phyloP scores from a whole-genome alignment of 257 asterid species.

The Fraxinus cuspidata region DNA sequence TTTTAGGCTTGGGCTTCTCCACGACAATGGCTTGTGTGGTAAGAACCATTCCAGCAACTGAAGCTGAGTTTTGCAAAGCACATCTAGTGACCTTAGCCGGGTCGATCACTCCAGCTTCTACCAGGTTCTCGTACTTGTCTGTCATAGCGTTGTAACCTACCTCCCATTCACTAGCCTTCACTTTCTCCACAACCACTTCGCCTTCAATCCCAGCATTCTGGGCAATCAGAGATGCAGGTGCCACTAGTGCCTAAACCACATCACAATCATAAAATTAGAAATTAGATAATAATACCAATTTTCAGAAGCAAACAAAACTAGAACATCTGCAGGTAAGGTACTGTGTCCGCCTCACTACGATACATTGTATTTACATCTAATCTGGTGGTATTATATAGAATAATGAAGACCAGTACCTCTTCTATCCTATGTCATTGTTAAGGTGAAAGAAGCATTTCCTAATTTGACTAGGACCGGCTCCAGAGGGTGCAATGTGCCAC shows the following conservation, averaged over 20 bases:
- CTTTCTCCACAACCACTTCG: slow-evolving; percentile 91
- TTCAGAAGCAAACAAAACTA: background rate
- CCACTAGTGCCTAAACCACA: slow-evolving; percentile 64
- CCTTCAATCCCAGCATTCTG: slow-evolving; percentile 95
- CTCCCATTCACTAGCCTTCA: slow-evolving; percentile 75
- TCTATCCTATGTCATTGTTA: background rate
- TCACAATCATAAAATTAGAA: background rate
- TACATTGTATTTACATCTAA: background rate
- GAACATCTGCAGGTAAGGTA: background rate
- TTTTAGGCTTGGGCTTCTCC: slow-evolving; percentile 74
- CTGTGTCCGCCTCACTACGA: background rate
- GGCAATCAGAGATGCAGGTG: slow-evolving; percentile 88
- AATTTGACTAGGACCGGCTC: background rate
- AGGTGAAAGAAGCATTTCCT: background rate
- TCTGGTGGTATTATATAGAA: background rate
- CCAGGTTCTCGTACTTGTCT: slow-evolving; percentile 71
- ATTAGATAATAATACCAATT: no score
- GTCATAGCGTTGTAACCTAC: slow-evolving; percentile 92
- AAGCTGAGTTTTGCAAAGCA: slow-evolving; percentile 82
- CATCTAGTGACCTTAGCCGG: slow-evolving; percentile 97
- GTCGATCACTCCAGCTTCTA: slow-evolving; percentile 89
- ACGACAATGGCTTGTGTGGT: slow-evolving; percentile 97
- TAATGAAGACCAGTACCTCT: background rate
- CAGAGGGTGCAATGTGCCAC: background rate
- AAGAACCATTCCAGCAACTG: slow-evolving; percentile 96